Base-by-base conservation (phyloP, 2,329 filamentous ascomycete genomes). In the Diaporthe ilicicola region DNA sequence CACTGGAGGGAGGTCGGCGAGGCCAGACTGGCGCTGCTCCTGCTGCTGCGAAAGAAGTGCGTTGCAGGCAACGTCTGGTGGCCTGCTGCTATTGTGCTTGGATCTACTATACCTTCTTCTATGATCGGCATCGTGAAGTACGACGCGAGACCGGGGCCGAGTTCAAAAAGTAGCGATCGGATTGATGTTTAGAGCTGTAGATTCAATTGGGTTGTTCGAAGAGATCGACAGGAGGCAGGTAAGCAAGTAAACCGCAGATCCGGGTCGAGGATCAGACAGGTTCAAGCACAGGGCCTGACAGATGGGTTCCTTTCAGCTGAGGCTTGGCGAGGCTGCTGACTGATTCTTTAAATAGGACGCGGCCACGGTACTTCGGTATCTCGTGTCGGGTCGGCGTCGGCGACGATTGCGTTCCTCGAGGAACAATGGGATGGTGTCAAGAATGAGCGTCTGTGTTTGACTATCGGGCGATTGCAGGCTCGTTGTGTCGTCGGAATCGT, bases 221-320 rank as follows among this genome's bases (percentile, higher is more conserved):
- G 55, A 70, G 71, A 73, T 73, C 71, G 71, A 73, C 71, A 71
- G 39, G n/a, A n/a, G 54, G 54, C 32, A 51, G 37, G 61, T 61
- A 34, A 64, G 56, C 42, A 48, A 59, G 13, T 13, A 15, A 59
- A 34, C 17, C 46, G 71, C 69, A 61, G 56, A 69, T 71, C 69
- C 71, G 69, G 69, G 64, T 66, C 56, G 50, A 68, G 55, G 69
- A 66, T 69, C 69, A 73, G 71, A 65, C 69, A 61, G 56, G 69
- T 39, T 65, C 37, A 37, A 70, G 53, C 42, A 50, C 34, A 24
- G 53, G 55, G 42, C 42, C 53, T 32, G 67, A n/a, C 53, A 19
- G 62, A 42, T 2, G 67, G 59, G 27, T 42, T 19, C 53, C 53
- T 67, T 50, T 70, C 67, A 67, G 70, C 70, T 72, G 71, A 29